These are phyloP conservation scores for Tuber microsphaerosporum DNA, from an alignment of 495 filamentous ascomycete genomes.

Conservation along the genomic window DNA sequence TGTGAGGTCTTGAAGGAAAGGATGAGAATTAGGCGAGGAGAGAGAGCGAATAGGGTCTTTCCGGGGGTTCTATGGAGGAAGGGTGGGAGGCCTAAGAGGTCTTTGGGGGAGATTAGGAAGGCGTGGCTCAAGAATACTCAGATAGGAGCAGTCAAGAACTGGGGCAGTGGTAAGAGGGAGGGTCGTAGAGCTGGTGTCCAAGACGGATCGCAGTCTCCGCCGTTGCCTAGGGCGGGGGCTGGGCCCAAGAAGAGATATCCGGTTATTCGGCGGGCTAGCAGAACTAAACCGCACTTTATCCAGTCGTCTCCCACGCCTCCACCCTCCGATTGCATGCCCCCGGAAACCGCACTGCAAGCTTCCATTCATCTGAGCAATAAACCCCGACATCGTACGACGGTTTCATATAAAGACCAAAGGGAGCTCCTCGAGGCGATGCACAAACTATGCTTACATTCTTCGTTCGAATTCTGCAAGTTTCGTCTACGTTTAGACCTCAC, in stretches of 20 bases:
- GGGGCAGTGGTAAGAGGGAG: not conserved
- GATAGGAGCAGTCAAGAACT: not conserved
- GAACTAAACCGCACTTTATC: not conserved
- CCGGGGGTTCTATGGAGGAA: not conserved
- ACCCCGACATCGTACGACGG: slow-evolving; percentile 4
- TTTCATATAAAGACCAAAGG: slow-evolving; percentile 20
- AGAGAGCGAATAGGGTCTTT: not conserved
- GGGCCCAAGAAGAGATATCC: not conserved
- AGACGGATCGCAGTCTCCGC: not conserved
- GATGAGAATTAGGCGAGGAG: not conserved
- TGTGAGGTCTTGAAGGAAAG: not conserved
- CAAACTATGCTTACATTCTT: slow-evolving; percentile 25
- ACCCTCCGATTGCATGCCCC: not conserved
- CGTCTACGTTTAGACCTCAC: slow-evolving; percentile 19
- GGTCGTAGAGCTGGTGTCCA: not conserved
- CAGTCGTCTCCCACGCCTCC: not conserved
- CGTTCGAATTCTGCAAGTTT: slow-evolving; percentile 26
- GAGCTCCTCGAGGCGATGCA: slow-evolving; percentile 15
- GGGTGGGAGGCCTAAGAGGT: not conserved
- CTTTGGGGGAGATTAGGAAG: not conserved
- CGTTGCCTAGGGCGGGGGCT: not conserved
- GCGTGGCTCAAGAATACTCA: not conserved
- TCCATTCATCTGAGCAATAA: slow-evolving; percentile 3
- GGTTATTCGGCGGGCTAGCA: not conserved
- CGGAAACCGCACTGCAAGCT: not conserved